A percentile compares a stretch with the other conserved stretches of the same genome.
Conservation (phyloP, 2,329 filamentous ascomycete genomes). For the Aspergillus novofumigatus region DNA sequence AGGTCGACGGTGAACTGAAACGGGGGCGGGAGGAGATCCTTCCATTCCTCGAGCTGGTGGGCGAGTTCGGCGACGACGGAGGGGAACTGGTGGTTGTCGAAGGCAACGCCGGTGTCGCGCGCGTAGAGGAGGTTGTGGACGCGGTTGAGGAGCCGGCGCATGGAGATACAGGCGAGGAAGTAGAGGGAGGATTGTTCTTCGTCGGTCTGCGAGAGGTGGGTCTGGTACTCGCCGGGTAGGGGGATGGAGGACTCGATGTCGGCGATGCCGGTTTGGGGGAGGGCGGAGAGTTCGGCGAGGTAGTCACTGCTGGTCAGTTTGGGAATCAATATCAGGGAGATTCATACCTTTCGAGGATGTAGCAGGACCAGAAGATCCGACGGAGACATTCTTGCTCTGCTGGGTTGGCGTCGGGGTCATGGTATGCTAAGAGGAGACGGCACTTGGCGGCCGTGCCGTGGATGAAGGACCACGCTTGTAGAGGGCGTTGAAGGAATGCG, state of each 20-base stretch:
- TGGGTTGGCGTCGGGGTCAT: constrained; percentile 26
- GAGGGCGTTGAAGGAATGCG: constrained; percentile 47
- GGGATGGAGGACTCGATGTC: constrained; percentile 50
- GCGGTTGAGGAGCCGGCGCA: constrained; percentile 22
- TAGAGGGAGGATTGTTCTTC: constrained; percentile 51
- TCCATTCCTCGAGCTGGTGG: constrained; percentile 34
- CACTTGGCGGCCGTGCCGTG: constrained; percentile 49
- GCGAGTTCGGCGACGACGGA: constrained; percentile 41
- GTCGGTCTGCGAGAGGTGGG: constrained; percentile 36
- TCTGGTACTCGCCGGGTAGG: constrained; percentile 46
- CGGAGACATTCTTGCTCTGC: constrained; percentile 48
- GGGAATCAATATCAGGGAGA: neutral
- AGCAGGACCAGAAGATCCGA: constrained; percentile 54
- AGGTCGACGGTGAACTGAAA: constrained; percentile 33
- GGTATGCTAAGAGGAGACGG: constrained; percentile 47
- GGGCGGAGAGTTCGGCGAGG: constrained; percentile 49
- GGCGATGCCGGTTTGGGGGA: constrained; percentile 49
- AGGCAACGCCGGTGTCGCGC: constrained; percentile 41
- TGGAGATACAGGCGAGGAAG: constrained; percentile 51
- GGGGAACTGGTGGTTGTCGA: constrained; percentile 45
- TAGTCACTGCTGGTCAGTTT: constrained; percentile 40
- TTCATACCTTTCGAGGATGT: constrained; percentile 49
- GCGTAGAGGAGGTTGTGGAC: constrained; percentile 44
- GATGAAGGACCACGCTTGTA: constrained; percentile 53
- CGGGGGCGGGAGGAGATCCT: constrained; percentile 25